Base-by-base conservation (phyloP, 495 filamentous ascomycete genomes). In the Aspergillus hancockii region DNA sequence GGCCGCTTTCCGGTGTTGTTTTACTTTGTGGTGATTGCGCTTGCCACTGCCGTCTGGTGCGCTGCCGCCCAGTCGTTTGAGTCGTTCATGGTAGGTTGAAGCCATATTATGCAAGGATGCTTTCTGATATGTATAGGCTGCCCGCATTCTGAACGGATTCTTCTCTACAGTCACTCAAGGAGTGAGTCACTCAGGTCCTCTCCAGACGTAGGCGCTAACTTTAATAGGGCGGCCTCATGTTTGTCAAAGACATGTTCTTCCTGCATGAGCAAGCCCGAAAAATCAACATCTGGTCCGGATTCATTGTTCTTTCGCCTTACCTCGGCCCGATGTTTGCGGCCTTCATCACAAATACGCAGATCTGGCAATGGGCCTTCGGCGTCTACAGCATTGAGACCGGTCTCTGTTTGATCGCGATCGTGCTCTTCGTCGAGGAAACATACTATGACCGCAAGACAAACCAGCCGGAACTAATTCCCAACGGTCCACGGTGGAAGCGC, bases 181-280 rank as follows among this genome's bases (percentile, higher is more conserved):
- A 4, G 70, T 73, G 50, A 58, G 69, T 57, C 16, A 14, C 18
- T 14, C 2, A 21, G 3, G 28, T 14, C 41, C 41, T 19, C 4
- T 45, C n/a, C n/a, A n/a, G n/a, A n/a, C n/a, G 4, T 7, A 18
- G n/a, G 4, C 13, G 4, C 49, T 52, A 52, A 52, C 49, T 45
- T 52, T 71, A 70, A 25, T 66, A 76, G 63, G 82, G 82, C 30
- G 84, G 83, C 2, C 71, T 88, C 19, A 85, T 86, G 74, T 85
- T 81, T 64, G 81, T 88, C 63, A 84, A 87, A 62, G 85, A 88
- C 69, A 75, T 86, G 51, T 88, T 86, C 71, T 88, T 84, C 75
- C 80, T 87, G 68, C 84, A 88, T 58, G 83, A 87, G 59, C 82
- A 83, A 52, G 77, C 76, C 18, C 75, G 83, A 12, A 86, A 86